Base-by-base conservation (phyloP, 306 rosid genomes). In the Acacia crassicarpa region DNA sequence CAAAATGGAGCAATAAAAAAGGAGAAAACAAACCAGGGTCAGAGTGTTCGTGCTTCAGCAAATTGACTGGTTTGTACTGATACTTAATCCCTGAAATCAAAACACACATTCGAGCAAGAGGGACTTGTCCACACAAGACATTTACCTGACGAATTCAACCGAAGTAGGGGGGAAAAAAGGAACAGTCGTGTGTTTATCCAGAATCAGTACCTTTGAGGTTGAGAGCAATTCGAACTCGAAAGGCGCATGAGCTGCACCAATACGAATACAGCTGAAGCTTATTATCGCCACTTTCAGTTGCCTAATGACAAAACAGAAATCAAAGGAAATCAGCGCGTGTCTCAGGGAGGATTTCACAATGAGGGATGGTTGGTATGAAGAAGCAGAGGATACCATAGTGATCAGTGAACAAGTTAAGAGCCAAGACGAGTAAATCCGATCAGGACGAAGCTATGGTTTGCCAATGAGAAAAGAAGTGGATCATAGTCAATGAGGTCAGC, bases 171-270 rank as follows among this genome's bases (percentile, higher is more conserved):
- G 7, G 3, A 35, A 35, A 35, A 63, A 19, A 25, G 44, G 41
- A 17, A 45, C 19, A 53, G 9, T 49, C 48, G 9, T 10, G 4
- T 12, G 9, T 9, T 8, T 22, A 6, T 4, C 9, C 2, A 49
- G 59, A 88, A 93, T 4, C 9, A 1, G 59, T 44, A 89, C 96
- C 93, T 91, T 95, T 95, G 78, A 94, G 84, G 83, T 87, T 87
- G 81, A 87, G 90, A 76, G 86, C 90, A 23, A 87, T 75, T 75
- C 90, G 80, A 45, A 76, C 86, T 30, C 90, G 83, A 71, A 79
- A 79, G 51, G 90, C 11, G 83, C 88, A 82, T 2, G 88, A 82
- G 59, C 90, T 87, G 33, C 67, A 79, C 86, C 88, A 87, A 23
- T 84, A 87, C 6, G 90, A 87, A 76, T 84, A 87, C 16, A 87